Conservation (phyloP, 345 rosid genomes). For the Populus simonii region DNA sequence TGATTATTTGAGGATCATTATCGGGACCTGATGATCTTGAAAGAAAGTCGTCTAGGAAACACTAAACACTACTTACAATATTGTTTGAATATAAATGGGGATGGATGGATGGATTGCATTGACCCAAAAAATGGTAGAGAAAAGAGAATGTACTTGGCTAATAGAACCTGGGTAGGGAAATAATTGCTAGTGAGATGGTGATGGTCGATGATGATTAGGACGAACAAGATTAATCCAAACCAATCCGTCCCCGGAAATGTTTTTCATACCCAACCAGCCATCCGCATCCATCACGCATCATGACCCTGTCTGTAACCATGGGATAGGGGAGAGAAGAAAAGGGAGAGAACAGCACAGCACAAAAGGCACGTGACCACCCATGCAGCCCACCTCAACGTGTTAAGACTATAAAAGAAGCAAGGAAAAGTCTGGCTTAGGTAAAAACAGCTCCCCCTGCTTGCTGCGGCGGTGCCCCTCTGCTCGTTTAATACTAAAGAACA, state of each 20-base stretch:
- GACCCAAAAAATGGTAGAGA: not conserved
- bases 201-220: not conserved
- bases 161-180: not conserved
- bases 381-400: not conserved
- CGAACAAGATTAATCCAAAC: not conserved
- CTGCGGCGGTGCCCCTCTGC: conserved; percentile 21
- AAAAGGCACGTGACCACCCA: conserved; percentile 22
- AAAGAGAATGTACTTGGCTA: not conserved
- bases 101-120: no score
- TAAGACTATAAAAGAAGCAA: not conserved
- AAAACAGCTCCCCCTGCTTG: not conserved
- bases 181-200: not conserved
- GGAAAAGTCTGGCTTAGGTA: not conserved
- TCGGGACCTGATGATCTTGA: not conserved
- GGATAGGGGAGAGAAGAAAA: not conserved
- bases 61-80: no score
- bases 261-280: not conserved
- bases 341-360: conserved; percentile 3
- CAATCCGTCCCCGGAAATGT: not conserved
- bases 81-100: no score
- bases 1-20: not conserved
- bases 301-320: not conserved
- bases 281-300: not conserved
- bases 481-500: not conserved
- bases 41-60: not conserved